Base-by-base conservation (phyloP, 176 grass and related monocot genomes). In the Canna indica region DNA sequence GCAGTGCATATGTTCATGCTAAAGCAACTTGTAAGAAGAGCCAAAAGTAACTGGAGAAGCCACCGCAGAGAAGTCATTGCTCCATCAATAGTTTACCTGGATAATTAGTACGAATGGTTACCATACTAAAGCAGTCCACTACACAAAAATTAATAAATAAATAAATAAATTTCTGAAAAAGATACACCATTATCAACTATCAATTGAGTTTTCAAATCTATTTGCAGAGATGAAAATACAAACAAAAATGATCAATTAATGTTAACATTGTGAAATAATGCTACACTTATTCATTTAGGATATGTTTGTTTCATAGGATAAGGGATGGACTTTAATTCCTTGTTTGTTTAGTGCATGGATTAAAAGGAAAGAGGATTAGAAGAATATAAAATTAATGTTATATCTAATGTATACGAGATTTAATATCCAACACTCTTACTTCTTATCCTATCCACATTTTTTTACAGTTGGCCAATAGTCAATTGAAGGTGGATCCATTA, bases 51-150 rank as follows among this genome's bases (percentile, higher is more conserved):
- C 26, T 14, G 52, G n/a, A n/a, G 52, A 56, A n/a, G 52, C 52
- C 52, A 56, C 17, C n/a, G 52, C 52, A 56, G 22, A 56, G 52
- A n/a, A 56, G n/a, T 56, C n/a, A 56, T 56, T 56, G 52, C 52
- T 56, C 52, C 52, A 22, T n/a, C 15, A 56, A 25, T 56, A 56
- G 4, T n/a, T 56, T 56, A 56, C 52, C 52, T 56, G 47, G 16
- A 50, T 18, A n/a, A 22, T 2, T 25, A 56, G 52, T n/a, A n/a
- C 22, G n/a, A 56, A 20, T 56, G n/a, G n/a, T 56, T 56, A 56
- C 52, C 22, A 22, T 38, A 38, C 36, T 7, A 38, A 44, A 44
- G 41, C 41, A 58, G 2, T 25, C 25, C 25, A 58, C n/a, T 26
- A 58, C 25, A 58, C 10, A 58, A 7, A 20, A 18, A 58, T 18